Evolutionary conservation across 768 basidiomycete species (phyloP).

Genomic region (Naganishia antarctica): DNA sequence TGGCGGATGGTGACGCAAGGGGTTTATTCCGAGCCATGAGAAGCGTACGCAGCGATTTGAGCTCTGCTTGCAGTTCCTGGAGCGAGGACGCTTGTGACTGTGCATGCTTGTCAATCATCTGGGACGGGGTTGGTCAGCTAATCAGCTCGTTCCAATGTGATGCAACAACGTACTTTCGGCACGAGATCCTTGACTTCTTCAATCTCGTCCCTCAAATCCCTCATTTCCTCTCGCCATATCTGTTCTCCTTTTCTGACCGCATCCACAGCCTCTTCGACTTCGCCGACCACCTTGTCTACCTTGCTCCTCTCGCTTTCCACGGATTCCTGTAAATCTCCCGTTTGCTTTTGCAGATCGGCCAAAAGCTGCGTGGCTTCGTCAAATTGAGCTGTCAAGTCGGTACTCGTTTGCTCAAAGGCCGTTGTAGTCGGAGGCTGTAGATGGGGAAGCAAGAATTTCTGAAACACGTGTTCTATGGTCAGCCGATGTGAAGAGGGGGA

Average conservation of each 20-base stretch:
- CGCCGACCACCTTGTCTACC: constrained; percentile 37
- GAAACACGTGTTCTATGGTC: background rate
- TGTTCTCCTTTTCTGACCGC: constrained; percentile 60
- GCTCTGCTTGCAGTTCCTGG: constrained; percentile 81
- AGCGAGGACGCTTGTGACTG: constrained; percentile 76
- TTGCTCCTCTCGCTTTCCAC: constrained; percentile 39
- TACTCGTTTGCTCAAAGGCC: constrained; percentile 81
- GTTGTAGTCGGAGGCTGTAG: constrained; percentile 80
- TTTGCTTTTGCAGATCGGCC: constrained; percentile 50
- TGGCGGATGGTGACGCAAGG: constrained; percentile 14
- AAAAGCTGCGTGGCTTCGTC: constrained; percentile 52
- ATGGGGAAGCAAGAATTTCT: constrained; percentile 90
- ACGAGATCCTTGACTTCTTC: constrained; percentile 84
- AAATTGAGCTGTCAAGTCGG: constrained; percentile 76
- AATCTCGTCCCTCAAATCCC: constrained; percentile 85
- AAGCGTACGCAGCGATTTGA: constrained; percentile 88
- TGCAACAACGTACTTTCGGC: constrained; percentile 64
- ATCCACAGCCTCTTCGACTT: constrained; percentile 42
- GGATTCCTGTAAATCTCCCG: constrained; percentile 31
- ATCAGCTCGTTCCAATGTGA: background rate
- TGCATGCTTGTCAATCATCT: constrained; percentile 95
- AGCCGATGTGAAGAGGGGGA: too few species aligned
- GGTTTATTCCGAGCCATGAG: constrained; percentile 59
- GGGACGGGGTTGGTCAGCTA: background rate
- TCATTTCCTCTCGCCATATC: constrained; percentile 78